phyloP scores from a whole-genome alignment of 306 rosid species.

The Rosa chinensis region DNA sequence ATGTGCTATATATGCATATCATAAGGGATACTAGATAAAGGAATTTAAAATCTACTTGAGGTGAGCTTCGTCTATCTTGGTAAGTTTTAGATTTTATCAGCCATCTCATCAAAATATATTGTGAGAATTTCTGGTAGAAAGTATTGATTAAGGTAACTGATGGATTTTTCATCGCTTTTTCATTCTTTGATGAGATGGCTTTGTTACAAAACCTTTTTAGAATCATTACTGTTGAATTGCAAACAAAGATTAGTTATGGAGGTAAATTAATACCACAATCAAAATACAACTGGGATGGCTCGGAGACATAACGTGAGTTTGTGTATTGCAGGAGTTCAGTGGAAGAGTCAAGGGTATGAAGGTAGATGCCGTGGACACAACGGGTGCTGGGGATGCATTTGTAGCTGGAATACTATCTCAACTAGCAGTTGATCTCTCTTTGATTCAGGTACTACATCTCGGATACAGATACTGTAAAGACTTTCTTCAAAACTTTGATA shows the following conservation, averaged over 20 bases:
- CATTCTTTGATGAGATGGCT: neutral
- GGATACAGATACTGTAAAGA: neutral
- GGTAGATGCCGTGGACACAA: constrained; percentile 90
- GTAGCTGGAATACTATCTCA: constrained; percentile 92
- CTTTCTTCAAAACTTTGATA: neutral
- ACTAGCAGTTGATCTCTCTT: constrained; percentile 69
- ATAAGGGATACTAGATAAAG: neutral
- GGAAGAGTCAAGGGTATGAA: constrained; percentile 80
- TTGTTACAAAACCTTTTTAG: neutral
- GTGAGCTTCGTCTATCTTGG: neutral
- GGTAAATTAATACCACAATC: neutral
- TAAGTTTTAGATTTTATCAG: neutral
- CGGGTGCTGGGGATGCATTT: constrained; percentile 99
- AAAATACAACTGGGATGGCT: neutral
- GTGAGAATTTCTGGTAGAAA: neutral
- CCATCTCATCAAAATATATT: neutral
- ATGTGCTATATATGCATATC: too few relatives aligned
- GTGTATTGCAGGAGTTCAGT: constrained; percentile 59
- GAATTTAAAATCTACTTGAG: neutral
- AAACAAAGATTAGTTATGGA: neutral
- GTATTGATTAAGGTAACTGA: neutral
- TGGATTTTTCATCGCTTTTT: neutral
- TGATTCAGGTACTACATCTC: constrained; percentile 60
- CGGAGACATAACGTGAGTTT: neutral
- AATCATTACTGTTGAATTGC: neutral